Evolutionary conservation across 306 rosid species (phyloP).

Genomic region (Astragalus glycyphyllos): DNA sequence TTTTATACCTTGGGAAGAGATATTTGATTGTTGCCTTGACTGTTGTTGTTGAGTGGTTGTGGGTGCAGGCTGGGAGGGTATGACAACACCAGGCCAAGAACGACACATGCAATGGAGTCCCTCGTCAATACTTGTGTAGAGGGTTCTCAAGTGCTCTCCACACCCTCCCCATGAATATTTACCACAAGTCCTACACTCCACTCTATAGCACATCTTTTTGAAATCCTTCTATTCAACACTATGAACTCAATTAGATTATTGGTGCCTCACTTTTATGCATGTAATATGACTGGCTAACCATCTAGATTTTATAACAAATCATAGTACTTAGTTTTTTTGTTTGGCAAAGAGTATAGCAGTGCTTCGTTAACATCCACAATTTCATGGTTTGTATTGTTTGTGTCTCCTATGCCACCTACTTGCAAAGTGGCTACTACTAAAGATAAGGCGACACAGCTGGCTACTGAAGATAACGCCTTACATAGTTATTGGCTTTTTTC

Average conservation of each 20-base stretch:
- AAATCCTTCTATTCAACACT: no score
- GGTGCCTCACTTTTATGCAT: background rate
- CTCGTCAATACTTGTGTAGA: slow-evolving; percentile 57
- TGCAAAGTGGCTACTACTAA: no score
- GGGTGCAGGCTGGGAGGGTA: background rate
- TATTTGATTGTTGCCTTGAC: slow-evolving; percentile 32
- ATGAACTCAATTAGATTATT: no score
- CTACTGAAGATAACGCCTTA: no score
- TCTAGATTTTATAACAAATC: background rate
- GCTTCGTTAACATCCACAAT: background rate
- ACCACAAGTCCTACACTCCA: slow-evolving; percentile 58
- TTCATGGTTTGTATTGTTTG: no score
- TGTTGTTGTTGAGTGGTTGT: slow-evolving; percentile 15
- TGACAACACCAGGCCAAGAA: slow-evolving; percentile 71
- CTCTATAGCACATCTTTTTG: slow-evolving; percentile 54
- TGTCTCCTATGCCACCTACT: no score
- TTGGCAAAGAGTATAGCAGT: no score
- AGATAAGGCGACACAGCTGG: no score
- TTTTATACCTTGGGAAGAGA: slow-evolving; percentile 37
- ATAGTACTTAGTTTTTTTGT: no score
- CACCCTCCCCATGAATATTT: slow-evolving; percentile 65
- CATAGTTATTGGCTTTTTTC: no score
- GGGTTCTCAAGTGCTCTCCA: slow-evolving; percentile 53
- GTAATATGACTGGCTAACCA: no score
- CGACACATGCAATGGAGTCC: slow-evolving; percentile 77